A percentile compares a stretch with the other conserved stretches of the same genome.
Conservation (phyloP, 768 basidiomycete species). For the Mycena epipterygia region DNA sequence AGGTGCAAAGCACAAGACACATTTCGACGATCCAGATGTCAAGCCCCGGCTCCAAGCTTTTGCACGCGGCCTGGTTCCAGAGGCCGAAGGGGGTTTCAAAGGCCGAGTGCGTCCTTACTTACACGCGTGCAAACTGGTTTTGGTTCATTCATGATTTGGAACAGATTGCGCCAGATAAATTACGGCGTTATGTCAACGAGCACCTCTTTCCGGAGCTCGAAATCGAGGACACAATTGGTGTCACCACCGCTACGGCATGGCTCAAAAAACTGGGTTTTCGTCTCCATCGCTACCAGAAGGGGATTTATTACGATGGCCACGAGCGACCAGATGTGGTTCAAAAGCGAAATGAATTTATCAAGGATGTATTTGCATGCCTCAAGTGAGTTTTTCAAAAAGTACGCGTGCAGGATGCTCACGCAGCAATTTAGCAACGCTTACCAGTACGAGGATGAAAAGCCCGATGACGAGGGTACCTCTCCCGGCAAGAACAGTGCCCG, state of each 20-base stretch:
- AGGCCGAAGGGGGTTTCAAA: too few relatives aligned
- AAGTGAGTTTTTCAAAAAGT: constrained; percentile 2
- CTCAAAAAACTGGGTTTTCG: constrained; percentile 34
- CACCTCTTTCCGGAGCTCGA: constrained; percentile 26
- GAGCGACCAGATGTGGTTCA: constrained; percentile 40
- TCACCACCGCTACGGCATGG: constrained; percentile 25
- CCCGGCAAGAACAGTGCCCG: not conserved
- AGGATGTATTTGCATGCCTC: constrained; percentile 8
- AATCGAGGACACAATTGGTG: constrained; percentile 24
- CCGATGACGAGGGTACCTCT: constrained; percentile 7
- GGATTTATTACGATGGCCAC: constrained; percentile 40
- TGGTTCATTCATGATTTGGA: not conserved
- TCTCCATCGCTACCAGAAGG: constrained; percentile 28
- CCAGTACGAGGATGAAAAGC: constrained; percentile 20
- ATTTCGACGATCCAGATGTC: too few relatives aligned
- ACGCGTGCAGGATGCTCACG: not conserved
- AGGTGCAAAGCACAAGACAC: too few relatives aligned
- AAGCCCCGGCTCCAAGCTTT: too few relatives aligned
- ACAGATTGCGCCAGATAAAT: constrained; percentile 28
- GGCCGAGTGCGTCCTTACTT: too few relatives aligned
- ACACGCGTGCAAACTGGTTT: too few relatives aligned
- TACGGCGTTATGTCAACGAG: constrained; percentile 28
- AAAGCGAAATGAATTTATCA: constrained; percentile 30
- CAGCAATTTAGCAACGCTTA: not conserved
- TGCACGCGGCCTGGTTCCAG: too few relatives aligned